Conservation (phyloP, 495 filamentous ascomycete species). For the Penicillium steckii region DNA sequence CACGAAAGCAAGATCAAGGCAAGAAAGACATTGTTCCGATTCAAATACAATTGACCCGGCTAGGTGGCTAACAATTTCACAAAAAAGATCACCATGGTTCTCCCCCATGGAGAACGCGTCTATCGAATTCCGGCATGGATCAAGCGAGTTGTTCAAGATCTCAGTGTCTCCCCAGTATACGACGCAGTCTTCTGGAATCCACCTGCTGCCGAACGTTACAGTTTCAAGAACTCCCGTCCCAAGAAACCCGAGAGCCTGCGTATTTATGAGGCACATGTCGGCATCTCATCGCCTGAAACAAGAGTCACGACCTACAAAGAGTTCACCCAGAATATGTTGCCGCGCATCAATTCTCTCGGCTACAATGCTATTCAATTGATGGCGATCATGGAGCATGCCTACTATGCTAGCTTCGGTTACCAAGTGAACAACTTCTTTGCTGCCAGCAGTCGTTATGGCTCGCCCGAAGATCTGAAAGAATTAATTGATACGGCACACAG, state of each 20-base stretch:
- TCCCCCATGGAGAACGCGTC: constrained; percentile 73
- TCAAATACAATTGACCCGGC: neutral
- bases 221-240: constrained; percentile 78
- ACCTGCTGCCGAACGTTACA: constrained; percentile 67
- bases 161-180: constrained; percentile 82
- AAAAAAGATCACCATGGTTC: constrained; percentile 76
- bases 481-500: constrained; percentile 92
- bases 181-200: constrained; percentile 98
- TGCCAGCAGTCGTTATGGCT: constrained; percentile 91
- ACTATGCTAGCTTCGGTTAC: constrained; percentile 98
- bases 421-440: constrained; percentile 99
- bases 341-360: constrained; percentile 83
- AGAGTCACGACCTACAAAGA: constrained; percentile 92
- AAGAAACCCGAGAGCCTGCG: constrained; percentile 82
- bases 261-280: constrained; percentile 97
- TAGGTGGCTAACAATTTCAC: neutral
- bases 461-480: constrained; percentile 94
- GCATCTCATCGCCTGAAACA: constrained; percentile 90
- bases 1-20: constrained; percentile 97
- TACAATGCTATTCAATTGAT: constrained; percentile 99
- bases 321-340: constrained; percentile 89
- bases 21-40: constrained; percentile 9
- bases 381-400: constrained; percentile 99
- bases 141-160: constrained; percentile 91
- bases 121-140: constrained; percentile 96